These are phyloP conservation scores for Kodamaea alishanica DNA, from an alignment of 1,139 yeast genomes.

Conservation along the genomic window DNA sequence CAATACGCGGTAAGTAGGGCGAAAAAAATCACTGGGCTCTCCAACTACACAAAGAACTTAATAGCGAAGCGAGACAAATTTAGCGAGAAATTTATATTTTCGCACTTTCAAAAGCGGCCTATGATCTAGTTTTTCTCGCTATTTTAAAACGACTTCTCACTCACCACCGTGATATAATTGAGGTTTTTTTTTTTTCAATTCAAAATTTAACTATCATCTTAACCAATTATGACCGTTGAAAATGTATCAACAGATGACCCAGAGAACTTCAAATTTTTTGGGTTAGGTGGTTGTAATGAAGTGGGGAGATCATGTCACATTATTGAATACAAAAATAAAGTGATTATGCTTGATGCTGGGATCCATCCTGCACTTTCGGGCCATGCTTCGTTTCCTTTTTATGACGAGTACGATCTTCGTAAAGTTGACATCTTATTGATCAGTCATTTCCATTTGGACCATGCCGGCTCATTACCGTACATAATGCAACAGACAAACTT, in stretches of 20 bases:
- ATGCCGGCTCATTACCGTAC: constrained; percentile 95
- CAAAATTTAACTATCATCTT: neutral
- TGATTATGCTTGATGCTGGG: constrained; percentile 98
- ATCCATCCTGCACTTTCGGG: constrained; percentile 96
- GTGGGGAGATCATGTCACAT: constrained; percentile 97
- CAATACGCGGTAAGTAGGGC: too few relatives aligned
- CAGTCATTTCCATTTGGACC: constrained; percentile 95
- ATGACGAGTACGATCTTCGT: constrained; percentile 88
- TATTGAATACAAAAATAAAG: constrained; percentile 86
- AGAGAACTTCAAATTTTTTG: constrained; percentile 68
- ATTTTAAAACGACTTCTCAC: too few relatives aligned
- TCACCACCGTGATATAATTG: too few relatives aligned
- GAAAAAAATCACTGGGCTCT: neutral
- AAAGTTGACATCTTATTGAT: constrained; percentile 82
- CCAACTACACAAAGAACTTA: neutral
- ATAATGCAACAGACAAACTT: constrained; percentile 97
- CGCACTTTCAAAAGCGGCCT: too few relatives aligned
- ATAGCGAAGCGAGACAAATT: neutral
- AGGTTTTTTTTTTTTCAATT: too few relatives aligned
- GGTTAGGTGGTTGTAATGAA: constrained; percentile 99
- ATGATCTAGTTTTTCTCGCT: too few relatives aligned
- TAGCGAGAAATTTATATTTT: neutral
- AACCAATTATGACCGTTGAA: constrained; percentile 5
- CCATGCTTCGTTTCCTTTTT: constrained; percentile 85
- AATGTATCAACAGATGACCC: constrained; percentile 16